Conservation (phyloP, 1,139 yeast genomes). For the Meyerozyma carpophila region DNA sequence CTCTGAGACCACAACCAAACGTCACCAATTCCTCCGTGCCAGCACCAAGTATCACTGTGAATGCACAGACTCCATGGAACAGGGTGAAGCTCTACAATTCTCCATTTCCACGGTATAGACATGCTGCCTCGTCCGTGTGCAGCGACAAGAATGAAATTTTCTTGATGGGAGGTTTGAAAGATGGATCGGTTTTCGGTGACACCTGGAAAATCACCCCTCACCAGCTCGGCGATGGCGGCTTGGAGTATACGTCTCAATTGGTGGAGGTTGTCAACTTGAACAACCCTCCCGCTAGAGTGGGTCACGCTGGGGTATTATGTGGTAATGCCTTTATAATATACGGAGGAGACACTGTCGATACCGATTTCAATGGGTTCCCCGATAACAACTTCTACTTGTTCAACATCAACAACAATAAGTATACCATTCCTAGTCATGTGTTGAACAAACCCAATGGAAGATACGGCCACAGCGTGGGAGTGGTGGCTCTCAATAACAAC, state of each 20-base stretch:
- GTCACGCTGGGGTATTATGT: constrained; percentile 87
- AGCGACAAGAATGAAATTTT: constrained; percentile 81
- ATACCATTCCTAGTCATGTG: constrained; percentile 83
- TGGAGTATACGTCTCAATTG: constrained; percentile 47
- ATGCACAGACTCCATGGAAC: constrained; percentile 63
- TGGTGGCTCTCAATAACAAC: constrained; percentile 54
- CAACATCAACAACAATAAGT: constrained; percentile 83
- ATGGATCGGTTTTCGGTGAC: constrained; percentile 90
- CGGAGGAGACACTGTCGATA: constrained; percentile 94
- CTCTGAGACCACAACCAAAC: background rate
- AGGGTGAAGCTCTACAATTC: constrained; percentile 65
- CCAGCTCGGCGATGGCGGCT: constrained; percentile 17
- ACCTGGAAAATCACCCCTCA: constrained; percentile 73
- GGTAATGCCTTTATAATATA: constrained; percentile 94
- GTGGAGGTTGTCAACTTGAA: constrained; percentile 49
- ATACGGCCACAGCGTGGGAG: constrained; percentile 81
- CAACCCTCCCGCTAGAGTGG: constrained; percentile 93
- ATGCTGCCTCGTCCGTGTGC: constrained; percentile 71
- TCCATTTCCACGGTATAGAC: constrained; percentile 94
- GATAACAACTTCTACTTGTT: constrained; percentile 86
- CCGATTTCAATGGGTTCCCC: constrained; percentile 73
- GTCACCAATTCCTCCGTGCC: background rate
- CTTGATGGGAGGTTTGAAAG: constrained; percentile 93
- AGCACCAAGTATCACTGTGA: constrained; percentile 3
- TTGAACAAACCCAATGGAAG: constrained; percentile 88